Percentiles rank a stretch among this genome's conserved stretches.
These are phyloP conservation scores for Calvatia gigantea DNA, from an alignment of 768 basidiomycete genomes.

Conservation along the genomic window DNA sequence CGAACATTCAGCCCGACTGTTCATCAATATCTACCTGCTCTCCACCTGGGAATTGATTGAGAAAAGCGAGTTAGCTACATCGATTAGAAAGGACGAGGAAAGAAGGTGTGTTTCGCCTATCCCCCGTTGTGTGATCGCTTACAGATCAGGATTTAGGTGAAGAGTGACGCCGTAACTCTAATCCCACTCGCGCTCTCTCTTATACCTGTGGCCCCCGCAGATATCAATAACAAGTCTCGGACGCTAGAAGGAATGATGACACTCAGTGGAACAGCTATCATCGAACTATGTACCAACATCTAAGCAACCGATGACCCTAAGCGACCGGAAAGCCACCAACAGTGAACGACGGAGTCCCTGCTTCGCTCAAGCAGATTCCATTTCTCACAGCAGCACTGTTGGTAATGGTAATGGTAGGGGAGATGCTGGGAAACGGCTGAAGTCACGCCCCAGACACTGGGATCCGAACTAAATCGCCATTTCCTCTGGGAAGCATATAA, in stretches of 20 bases:
- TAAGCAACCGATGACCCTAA: constrained; percentile 54
- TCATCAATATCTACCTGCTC: too few relatives aligned
- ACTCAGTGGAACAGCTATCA: constrained; percentile 49
- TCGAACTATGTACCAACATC: constrained; percentile 49
- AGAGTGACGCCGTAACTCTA: constrained; percentile 40
- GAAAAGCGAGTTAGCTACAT: constrained; percentile 76
- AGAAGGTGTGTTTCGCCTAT: constrained; percentile 34
- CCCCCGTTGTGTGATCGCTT: background rate
- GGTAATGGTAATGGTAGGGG: background rate
- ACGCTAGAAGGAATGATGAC: constrained; percentile 33
- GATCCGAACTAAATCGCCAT: too few relatives aligned
- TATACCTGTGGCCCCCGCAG: constrained; percentile 1
- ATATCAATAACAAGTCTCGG: background rate
- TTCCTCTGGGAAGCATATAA: too few relatives aligned
- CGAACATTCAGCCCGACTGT: too few relatives aligned
- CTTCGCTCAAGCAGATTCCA: constrained; percentile 47
- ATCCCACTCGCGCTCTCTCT: constrained; percentile 15
- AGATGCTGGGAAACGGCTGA: constrained; percentile 24
- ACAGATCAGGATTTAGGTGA: constrained; percentile 27
- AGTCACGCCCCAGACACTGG: constrained; percentile 42
- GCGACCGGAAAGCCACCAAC: constrained; percentile 61
- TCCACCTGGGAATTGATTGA: constrained; percentile 90
- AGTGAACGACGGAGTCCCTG: constrained; percentile 69
- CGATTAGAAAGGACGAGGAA: constrained; percentile 56
- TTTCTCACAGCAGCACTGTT: constrained; percentile 15